These are phyloP conservation scores for Ballota nigra DNA, from an alignment of 257 asterid genomes.

Conservation along the genomic window DNA sequence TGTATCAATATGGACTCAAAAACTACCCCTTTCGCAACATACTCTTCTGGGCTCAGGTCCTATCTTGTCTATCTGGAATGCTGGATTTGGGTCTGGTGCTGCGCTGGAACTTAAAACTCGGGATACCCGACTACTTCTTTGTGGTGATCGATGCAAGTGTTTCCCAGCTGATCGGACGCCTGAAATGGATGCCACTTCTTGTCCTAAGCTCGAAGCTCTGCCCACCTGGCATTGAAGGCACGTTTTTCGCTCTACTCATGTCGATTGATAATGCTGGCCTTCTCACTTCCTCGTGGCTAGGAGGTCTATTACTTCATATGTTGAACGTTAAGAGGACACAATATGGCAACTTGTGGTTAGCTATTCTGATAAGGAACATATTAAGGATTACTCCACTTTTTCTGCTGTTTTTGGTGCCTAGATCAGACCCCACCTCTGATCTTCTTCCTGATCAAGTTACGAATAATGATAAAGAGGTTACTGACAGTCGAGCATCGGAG, in stretches of 20 bases:
- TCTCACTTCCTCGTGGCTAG: conserved; percentile 83
- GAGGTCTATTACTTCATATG: conserved; percentile 70
- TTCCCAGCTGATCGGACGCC: conserved; percentile 67
- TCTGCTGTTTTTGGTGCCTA: conserved; percentile 64
- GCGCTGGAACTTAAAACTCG: conserved; percentile 66
- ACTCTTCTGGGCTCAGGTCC: conserved; percentile 78
- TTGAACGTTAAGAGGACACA: conserved; percentile 63
- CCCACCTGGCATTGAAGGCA: conserved; percentile 91
- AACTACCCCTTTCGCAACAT: conserved; percentile 68
- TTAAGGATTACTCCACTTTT: conserved; percentile 61
- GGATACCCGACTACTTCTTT: conserved; percentile 66
- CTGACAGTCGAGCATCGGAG: conserved; percentile 36
- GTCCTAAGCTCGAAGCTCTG: conserved; percentile 83
- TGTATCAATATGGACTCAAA: conserved; percentile 68
- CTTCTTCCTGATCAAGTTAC: conserved; percentile 47
- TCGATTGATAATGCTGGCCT: conserved; percentile 84
- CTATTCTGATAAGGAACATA: conserved; percentile 62
- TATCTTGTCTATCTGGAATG: conserved; percentile 74
- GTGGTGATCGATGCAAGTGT: conserved; percentile 83
- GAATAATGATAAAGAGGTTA: conserved; percentile 35
- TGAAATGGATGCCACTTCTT: conserved; percentile 97
- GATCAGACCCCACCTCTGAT: conserved; percentile 54
- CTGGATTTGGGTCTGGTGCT: conserved; percentile 69
- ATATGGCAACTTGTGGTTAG: conserved; percentile 70
- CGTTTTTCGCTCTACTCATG: conserved; percentile 89